Conservation (phyloP, 176 grass and related monocot species). For the Oryza nivara region DNA sequence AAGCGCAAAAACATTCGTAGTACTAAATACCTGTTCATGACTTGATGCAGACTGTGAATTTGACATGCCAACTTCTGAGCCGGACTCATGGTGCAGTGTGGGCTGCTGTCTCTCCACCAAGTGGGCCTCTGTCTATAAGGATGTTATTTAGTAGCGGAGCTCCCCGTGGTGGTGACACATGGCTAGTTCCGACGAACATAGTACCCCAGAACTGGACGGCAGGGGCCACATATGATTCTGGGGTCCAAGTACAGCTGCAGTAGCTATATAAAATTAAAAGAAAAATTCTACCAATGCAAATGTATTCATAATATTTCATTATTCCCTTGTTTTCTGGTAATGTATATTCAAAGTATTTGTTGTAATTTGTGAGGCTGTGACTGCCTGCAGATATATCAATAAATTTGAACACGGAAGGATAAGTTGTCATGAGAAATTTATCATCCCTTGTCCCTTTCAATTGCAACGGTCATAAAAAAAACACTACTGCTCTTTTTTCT, state of each 20-base stretch:
- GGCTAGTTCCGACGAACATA: conserved; percentile 55
- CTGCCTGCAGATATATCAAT: conserved; percentile 3
- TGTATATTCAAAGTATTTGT: neutral
- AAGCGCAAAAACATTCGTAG: neutral
- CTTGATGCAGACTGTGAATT: conserved; percentile 60
- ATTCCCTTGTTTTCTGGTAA: neutral
- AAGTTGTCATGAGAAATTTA: conserved; percentile 1
- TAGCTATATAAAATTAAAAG: neutral
- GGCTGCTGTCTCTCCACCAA: conserved; percentile 57
- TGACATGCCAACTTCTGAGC: conserved; percentile 66
- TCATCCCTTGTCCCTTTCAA: neutral
- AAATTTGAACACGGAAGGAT: conserved; percentile 23
- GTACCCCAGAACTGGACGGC: conserved; percentile 73
- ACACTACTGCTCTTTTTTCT: conserved; percentile 18
- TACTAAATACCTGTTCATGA: conserved; percentile 37
- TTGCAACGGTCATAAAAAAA: neutral
- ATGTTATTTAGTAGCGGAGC: conserved; percentile 61
- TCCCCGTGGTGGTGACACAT: conserved; percentile 34
- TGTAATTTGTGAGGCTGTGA: conserved; percentile 12
- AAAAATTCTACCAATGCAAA: conserved; percentile 7
- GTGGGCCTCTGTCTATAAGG: conserved; percentile 61
- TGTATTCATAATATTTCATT: conserved; percentile 19
- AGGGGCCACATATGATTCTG: conserved; percentile 68
- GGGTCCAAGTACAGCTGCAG: conserved; percentile 56
- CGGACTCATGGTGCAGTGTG: conserved; percentile 70